These are phyloP conservation scores for Colletotrichum cereale DNA, from an alignment of 2,329 filamentous ascomycete genomes.

Conservation along the genomic window DNA sequence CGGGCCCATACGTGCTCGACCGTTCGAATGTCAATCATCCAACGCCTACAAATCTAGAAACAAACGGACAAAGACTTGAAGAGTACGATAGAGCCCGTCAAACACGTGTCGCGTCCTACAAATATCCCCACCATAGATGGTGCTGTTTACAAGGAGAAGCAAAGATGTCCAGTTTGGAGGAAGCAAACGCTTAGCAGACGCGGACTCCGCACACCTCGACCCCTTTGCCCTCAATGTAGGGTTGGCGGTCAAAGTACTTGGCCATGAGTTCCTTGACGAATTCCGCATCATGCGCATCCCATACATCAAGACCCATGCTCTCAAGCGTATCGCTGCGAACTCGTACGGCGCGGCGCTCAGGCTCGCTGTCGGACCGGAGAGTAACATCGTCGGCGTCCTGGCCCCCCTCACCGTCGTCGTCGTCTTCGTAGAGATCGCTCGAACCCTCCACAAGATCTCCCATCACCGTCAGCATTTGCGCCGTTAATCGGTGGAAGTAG, in stretches of 20 bases:
- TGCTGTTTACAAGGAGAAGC: slow-evolving; percentile 7
- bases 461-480: slow-evolving; percentile 72
- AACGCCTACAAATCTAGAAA: neutral
- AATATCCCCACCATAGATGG: neutral
- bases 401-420: slow-evolving; percentile 48
- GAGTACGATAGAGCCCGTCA: slow-evolving; percentile 4
- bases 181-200: slow-evolving; percentile 66
- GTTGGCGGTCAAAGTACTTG: slow-evolving; percentile 75
- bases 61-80: neutral
- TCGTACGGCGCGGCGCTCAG: slow-evolving; percentile 57
- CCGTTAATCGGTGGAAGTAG: slow-evolving; percentile 84
- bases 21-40: neutral
- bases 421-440: slow-evolving; percentile 60
- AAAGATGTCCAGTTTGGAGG: neutral
- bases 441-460: slow-evolving; percentile 69
- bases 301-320: slow-evolving; percentile 81
- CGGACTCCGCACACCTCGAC: slow-evolving; percentile 80
- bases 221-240: slow-evolving; percentile 75
- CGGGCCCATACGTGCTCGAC: neutral
- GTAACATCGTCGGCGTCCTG: slow-evolving; percentile 49
- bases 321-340: slow-evolving; percentile 75
- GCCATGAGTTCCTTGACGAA: slow-evolving; percentile 74
- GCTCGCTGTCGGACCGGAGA: slow-evolving; percentile 43
- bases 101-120: neutral
- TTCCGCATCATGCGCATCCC: slow-evolving; percentile 77